phyloP scores from a whole-genome alignment of 768 basidiomycete genomes.

The Lyophyllum semitale region DNA sequence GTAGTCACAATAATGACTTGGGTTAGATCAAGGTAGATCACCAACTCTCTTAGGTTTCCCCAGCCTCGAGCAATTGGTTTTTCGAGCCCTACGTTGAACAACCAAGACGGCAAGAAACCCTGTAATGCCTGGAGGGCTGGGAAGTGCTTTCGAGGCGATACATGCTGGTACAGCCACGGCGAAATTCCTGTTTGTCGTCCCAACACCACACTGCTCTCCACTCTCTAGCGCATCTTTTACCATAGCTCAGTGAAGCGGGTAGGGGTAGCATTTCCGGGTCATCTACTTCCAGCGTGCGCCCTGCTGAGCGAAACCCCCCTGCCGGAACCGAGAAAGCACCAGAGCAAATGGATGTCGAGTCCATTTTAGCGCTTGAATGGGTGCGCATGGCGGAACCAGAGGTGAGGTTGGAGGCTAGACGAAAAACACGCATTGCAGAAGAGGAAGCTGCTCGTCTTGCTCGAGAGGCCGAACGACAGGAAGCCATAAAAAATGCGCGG shows the following conservation, averaged over 20 bases:
- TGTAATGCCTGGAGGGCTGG: conserved; percentile 4
- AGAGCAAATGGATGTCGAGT: not conserved
- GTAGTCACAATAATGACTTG: no score
- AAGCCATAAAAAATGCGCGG: not conserved
- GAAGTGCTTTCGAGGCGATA: conserved; percentile 1
- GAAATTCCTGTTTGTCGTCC: not conserved
- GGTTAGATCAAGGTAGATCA: not conserved
- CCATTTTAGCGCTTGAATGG: not conserved
- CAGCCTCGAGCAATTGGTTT: no score
- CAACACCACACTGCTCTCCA: not conserved
- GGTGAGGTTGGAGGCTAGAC: conserved; percentile 1
- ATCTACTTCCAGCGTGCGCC: not conserved
- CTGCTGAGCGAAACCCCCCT: not conserved
- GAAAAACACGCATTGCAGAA: no score
- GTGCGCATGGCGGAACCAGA: conserved; percentile 1
- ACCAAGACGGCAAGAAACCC: not conserved
- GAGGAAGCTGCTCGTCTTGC: conserved; percentile 6
- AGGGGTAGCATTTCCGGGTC: not conserved
- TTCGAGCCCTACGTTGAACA: not conserved
- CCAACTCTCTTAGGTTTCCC: not conserved
- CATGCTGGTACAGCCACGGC: conserved; percentile 1
- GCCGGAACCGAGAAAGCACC: not conserved
- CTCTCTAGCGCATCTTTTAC: not conserved
- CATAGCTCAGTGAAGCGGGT: not conserved
- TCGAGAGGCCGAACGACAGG: not conserved